These are phyloP conservation scores for Trypanosoma congolense DNA, from an alignment of 208 protist genomes.

Conservation along the genomic window DNA sequence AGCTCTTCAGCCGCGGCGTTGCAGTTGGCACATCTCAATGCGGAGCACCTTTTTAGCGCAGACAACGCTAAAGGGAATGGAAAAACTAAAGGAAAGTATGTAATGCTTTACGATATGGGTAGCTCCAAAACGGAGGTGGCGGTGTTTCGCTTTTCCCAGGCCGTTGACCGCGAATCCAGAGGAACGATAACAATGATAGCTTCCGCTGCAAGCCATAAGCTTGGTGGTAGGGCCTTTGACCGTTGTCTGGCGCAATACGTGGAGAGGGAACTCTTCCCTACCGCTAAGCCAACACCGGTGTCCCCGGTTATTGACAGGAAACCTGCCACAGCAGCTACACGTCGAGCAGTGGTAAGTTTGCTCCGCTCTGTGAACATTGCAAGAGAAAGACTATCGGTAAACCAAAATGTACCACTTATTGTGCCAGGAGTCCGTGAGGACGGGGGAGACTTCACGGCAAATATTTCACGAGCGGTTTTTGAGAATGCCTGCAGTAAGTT, in stretches of 20 bases:
- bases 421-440: slow-evolving; percentile 55
- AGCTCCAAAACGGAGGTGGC: slow-evolving; percentile 66
- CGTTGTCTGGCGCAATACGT: slow-evolving; percentile 78
- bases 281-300: slow-evolving; percentile 17
- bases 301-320: slow-evolving; percentile 13
- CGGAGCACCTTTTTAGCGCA: slow-evolving; percentile 35
- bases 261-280: slow-evolving; percentile 50
- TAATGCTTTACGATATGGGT: slow-evolving; percentile 89
- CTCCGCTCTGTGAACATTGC: slow-evolving; percentile 71
- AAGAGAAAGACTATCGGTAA: slow-evolving; percentile 87
- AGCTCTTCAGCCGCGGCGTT: slow-evolving; percentile 68
- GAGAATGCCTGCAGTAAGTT: slow-evolving; percentile 60
- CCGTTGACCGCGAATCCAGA: not conserved
- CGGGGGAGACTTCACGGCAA: slow-evolving; percentile 36
- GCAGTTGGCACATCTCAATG: slow-evolving; percentile 50
- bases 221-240: slow-evolving; percentile 88
- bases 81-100: slow-evolving; percentile 18
- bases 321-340: slow-evolving; percentile 14
- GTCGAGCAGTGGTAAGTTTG: slow-evolving; percentile 58
- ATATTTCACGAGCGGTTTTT: slow-evolving; percentile 55
- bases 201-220: slow-evolving; percentile 37
- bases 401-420: slow-evolving; percentile 72
- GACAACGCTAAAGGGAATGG: not conserved
- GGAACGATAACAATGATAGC: slow-evolving; percentile 37
- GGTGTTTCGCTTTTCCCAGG: slow-evolving; percentile 45